Evolutionary conservation across 2,329 filamentous ascomycete genomes (phyloP).

Genomic region (Phialophora verrucosa): DNA sequence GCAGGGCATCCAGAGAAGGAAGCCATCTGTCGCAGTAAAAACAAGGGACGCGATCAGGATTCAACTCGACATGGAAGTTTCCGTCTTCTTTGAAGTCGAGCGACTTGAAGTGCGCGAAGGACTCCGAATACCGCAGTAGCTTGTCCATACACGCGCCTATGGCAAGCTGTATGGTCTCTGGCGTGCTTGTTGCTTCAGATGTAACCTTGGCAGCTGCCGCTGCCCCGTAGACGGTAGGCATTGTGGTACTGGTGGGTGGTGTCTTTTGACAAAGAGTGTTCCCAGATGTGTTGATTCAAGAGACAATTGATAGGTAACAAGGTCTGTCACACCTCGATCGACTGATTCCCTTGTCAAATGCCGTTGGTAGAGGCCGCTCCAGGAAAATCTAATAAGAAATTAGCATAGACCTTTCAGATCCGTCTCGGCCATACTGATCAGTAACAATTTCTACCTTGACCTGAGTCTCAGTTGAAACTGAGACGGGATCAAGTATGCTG

Average conservation of each 20-base stretch:
- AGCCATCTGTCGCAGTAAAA: background rate
- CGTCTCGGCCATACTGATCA: background rate
- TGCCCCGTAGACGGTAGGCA: background rate
- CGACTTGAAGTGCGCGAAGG: background rate
- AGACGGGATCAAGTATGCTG: background rate
- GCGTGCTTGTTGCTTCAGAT: background rate
- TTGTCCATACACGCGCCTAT: constrained; percentile 1
- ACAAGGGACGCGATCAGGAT: background rate
- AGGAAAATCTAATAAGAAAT: background rate
- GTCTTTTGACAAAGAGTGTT: background rate
- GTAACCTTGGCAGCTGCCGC: background rate
- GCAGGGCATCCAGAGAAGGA: constrained; percentile 11
- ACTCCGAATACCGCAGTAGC: background rate
- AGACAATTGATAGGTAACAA: background rate
- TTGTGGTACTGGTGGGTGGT: background rate
- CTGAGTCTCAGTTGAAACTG: background rate
- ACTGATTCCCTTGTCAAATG: background rate
- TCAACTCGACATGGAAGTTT: background rate
- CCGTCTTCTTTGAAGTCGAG: constrained; percentile 1
- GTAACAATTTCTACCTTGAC: background rate
- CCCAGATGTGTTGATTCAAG: background rate
- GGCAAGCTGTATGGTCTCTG: background rate
- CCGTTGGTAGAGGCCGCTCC: background rate
- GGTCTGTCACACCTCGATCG: background rate
- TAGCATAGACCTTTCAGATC: background rate